Conservation (phyloP, 768 basidiomycete genomes). For the Ramaria sp. region DNA sequence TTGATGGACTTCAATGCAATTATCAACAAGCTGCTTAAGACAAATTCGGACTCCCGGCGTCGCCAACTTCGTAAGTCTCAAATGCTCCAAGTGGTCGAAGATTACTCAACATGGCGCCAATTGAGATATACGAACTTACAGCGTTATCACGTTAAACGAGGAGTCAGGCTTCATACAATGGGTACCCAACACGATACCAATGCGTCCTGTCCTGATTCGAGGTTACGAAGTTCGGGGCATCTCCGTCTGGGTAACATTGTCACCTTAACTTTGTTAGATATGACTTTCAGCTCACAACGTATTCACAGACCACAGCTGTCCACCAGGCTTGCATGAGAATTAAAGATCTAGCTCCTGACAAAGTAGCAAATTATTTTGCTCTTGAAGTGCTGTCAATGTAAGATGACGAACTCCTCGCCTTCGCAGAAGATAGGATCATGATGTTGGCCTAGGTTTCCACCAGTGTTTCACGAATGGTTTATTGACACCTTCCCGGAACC, state of each 20-base stretch:
- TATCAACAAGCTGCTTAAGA: constrained; percentile 91
- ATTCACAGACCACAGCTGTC: constrained; percentile 35
- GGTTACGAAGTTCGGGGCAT: constrained; percentile 48
- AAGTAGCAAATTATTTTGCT: constrained; percentile 41
- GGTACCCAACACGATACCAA: constrained; percentile 86
- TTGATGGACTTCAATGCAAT: constrained; percentile 98
- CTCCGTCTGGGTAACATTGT: constrained; percentile 31
- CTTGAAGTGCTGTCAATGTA: constrained; percentile 49
- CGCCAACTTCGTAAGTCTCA: constrained; percentile 71
- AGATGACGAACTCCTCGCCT: constrained; percentile 14
- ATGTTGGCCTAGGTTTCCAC: constrained; percentile 43
- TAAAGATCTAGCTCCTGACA: constrained; percentile 38
- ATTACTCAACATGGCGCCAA: constrained; percentile 4
- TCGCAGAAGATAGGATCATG: background rate
- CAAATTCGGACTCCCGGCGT: constrained; percentile 85
- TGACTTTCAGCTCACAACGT: too few species aligned
- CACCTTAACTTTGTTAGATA: background rate
- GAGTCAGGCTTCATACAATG: constrained; percentile 98
- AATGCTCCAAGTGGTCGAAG: background rate
- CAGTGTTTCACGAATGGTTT: constrained; percentile 97
- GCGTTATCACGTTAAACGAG: constrained; percentile 96
- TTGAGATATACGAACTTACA: constrained; percentile 88
- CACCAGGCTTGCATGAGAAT: constrained; percentile 35
- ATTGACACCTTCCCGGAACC: constrained; percentile 95
- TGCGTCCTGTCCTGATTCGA: constrained; percentile 65